Evolutionary conservation across 140 eudicot species (phyloP), one percentile per base, ranked within the genome.

Genomic region (Oenanthe javanica): DNA sequence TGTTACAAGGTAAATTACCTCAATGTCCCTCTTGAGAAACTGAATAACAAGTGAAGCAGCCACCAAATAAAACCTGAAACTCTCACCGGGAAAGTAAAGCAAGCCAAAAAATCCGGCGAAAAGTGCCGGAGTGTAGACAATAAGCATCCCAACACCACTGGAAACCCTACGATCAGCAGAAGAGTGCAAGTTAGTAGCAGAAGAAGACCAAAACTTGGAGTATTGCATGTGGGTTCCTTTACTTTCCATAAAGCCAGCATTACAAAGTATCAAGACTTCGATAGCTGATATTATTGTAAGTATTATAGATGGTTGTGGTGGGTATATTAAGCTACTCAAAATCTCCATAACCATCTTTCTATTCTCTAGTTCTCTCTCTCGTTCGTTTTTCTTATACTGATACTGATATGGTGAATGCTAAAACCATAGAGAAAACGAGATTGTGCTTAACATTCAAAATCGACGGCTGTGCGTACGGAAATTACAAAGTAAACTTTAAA

Each of bases 11-110:
- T 67, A 16, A 16, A 38, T 38, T 78, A 92, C 97, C 93, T 92
- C 97, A 18, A 87, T 55, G 61, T 85, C 83, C 85, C 95, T 90
- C 81, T 90, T 92, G 77, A 88, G 82, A 86, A 92, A 88, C 85
- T 92, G 97, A 49, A 87, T 48, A 74, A 85, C 81, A 21, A 92
- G 84, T 49, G 89, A 91, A 4, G 67, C 79, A 16, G 83, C 27
- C 31, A 88, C 84, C 86, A 90, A 49, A 47, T 23, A 0, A 27
- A 88, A 75, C 77, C 94, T 83, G 16, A 88, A 57, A 79, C 84
- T 85, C 63, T 74, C 84, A 63, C 48, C 57, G 1, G 80, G 87
- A 47, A 88, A 86, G 31, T 79, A 38, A 48, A 54, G 19, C 9
- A 85, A 81, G 27, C 84, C 86, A 9, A 49, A 50, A 27, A 83